Evolutionary conservation across 192 early-diverging fungal genomes (phyloP).

Genomic region (Coemansia guatemalensis): DNA sequence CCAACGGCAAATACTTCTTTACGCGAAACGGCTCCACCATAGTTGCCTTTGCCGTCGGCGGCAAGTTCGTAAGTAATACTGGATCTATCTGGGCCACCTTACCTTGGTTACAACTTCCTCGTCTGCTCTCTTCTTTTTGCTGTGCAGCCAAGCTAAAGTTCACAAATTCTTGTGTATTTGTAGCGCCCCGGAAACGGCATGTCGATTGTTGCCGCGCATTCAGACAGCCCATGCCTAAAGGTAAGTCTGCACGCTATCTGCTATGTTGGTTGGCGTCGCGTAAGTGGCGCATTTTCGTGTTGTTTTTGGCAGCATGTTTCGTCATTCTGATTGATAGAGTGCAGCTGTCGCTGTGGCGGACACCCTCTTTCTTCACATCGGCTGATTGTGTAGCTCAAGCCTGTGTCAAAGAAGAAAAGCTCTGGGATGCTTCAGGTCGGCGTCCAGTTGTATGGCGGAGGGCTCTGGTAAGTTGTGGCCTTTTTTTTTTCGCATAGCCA

Average conservation of each 20-base stretch:
- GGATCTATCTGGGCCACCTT: background rate
- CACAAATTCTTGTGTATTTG: background rate
- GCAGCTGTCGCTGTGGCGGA: no score
- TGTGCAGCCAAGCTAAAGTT: background rate
- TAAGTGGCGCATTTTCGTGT: background rate
- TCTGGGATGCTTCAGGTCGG: conserved; percentile 88
- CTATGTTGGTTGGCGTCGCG: background rate
- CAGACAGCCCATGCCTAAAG: conserved; percentile 94
- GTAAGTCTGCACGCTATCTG: conserved; percentile 8
- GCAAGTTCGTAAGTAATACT: conserved; percentile 60
- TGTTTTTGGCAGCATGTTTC: background rate
- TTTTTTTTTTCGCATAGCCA: background rate
- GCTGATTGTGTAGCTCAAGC: conserved; percentile 71
- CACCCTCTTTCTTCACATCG: background rate
- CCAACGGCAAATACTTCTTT: conserved; percentile 92
- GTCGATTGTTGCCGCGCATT: conserved; percentile 92
- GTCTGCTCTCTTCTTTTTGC: background rate
- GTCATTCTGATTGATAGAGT: no score
- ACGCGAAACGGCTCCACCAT: conserved; percentile 88
- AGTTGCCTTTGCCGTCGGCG: conserved; percentile 93
- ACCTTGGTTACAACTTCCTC: background rate
- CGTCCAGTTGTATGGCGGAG: conserved; percentile 93
- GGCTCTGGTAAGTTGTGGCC: conserved; percentile 66
- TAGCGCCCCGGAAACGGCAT: conserved; percentile 79
- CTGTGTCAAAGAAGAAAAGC: conserved; percentile 87